Base-by-base conservation (phyloP, 2,329 filamentous ascomycete species). In the Ophiosphaerella narmari region DNA sequence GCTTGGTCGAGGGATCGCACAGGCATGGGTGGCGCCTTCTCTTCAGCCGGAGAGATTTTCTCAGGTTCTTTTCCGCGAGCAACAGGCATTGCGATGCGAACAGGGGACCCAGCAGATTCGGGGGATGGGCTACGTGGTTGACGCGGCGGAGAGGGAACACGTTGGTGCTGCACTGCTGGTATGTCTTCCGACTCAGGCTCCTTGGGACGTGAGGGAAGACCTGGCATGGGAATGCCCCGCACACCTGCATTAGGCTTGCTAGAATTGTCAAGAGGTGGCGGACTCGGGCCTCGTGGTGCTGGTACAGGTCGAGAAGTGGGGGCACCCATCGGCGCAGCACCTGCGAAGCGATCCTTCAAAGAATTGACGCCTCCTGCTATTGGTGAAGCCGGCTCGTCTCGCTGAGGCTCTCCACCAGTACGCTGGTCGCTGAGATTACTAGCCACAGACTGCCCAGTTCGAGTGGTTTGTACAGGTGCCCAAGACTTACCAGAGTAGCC, bases 401-500 rank as follows among this genome's bases (percentile, higher is more conserved):
- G 66, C 23, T 53, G 76, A 16, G 57, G 72, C 33, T 78, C 77
- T 32, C 77, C 73, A 31, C 87, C 89, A 3, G 88, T 89, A 55
- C 82, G 80, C 66, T 93, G 86, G 52, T 84, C 79, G 37, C 77
- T 77, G 36, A 78, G 67, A 59, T 78, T 79, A 63, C 79, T 81
- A 24, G 68, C 66, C 8, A 74, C 78, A 50, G 85, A 85, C 48
- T 86, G 86, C 14, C 87, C 87, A 46, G 86, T 92, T 48, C 83
- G 81, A 8, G 83, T 84, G 9, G 88, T 90, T 65, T 91, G 85
- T 26, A 97, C 91, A 3, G 91, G 78, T 23, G 85, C 91, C 93
- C 93, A 97, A 31, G 85, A 87, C 79, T 96, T 97, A 54, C 93
- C 93, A 41, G 80, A 79, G 71, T 97, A 97, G 14, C 90, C 89